phyloP scores from a whole-genome alignment of 176 grass and related monocot species.

The Avena atlantica region DNA sequence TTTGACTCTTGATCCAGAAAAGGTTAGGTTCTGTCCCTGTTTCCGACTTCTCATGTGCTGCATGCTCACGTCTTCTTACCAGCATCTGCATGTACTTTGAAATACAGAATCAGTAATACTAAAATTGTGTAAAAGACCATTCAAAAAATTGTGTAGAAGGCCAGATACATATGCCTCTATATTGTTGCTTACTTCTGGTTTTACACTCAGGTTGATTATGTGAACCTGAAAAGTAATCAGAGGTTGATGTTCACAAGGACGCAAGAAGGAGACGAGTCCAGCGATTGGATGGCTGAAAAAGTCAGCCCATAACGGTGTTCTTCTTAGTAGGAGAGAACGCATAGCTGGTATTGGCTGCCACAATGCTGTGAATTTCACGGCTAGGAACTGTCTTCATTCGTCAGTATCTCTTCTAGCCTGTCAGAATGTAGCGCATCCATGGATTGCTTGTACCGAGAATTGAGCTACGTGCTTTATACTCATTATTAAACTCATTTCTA shows the following conservation, averaged over 20 bases:
- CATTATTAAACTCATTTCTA: not conserved
- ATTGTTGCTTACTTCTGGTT: not conserved
- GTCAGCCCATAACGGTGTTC: conserved; percentile 52
- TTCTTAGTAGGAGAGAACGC: not conserved
- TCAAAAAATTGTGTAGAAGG: not conserved
- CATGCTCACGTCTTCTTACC: conserved; percentile 4
- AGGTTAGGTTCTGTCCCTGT: conserved; percentile 57
- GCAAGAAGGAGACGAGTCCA: conserved; percentile 40
- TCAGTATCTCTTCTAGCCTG: not conserved
- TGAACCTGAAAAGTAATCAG: conserved; percentile 89
- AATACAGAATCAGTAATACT: not conserved
- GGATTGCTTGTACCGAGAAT: conserved; percentile 1
- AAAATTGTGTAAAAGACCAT: not conserved
- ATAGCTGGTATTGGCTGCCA: not conserved
- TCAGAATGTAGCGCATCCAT: not conserved
- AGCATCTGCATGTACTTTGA: not conserved
- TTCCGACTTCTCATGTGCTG: not conserved
- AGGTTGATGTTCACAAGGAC: conserved; percentile 72
- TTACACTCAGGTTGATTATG: conserved; percentile 75
- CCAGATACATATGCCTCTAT: not conserved
- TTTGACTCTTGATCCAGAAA: conserved; percentile 84
- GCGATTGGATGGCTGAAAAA: conserved; percentile 61
- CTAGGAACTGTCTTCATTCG: conserved; percentile 28
- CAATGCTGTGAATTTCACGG: not conserved
- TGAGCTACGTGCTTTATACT: not conserved